Percentiles rank a stretch among this genome's conserved stretches.
Evolutionary conservation across 805 yeast species (phyloP).

Genomic region (Kuraishia molischiana): DNA sequence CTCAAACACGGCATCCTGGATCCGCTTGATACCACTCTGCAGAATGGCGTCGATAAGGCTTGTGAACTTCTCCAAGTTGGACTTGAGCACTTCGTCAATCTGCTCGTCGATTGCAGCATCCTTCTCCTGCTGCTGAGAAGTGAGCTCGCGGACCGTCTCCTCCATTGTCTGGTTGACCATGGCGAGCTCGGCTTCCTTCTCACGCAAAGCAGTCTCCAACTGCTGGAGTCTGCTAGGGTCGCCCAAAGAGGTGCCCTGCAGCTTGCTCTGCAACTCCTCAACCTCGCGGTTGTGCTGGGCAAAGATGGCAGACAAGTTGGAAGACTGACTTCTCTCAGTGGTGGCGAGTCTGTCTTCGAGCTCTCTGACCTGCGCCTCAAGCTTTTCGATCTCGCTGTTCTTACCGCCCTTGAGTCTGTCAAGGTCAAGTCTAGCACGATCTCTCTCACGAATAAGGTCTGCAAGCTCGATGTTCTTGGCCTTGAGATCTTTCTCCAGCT

Average conservation of each 20-base stretch:
- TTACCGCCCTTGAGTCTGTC: constrained; percentile 61
- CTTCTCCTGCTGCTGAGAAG: constrained; percentile 34
- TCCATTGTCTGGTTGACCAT: constrained; percentile 75
- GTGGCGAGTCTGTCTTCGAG: constrained; percentile 48
- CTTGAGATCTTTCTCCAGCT: constrained; percentile 72
- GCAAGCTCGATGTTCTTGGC: constrained; percentile 83
- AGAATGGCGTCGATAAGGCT: constrained; percentile 61
- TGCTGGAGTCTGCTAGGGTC: constrained; percentile 13
- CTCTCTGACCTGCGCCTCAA: constrained; percentile 56
- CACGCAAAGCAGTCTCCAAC: constrained; percentile 39
- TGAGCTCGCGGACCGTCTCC: constrained; percentile 52
- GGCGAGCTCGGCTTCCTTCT: constrained; percentile 71
- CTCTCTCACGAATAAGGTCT: constrained; percentile 82
- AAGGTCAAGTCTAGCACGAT: constrained; percentile 74
- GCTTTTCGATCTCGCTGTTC: constrained; percentile 52
- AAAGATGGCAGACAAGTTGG: constrained; percentile 50
- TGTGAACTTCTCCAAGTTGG: constrained; percentile 38
- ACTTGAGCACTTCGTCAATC: constrained; percentile 40
- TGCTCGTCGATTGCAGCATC: constrained; percentile 48
- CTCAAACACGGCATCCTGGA: constrained; percentile 65
- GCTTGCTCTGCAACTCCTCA: constrained; percentile 32
- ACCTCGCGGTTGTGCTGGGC: constrained; percentile 57
- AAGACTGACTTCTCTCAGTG: constrained; percentile 51
- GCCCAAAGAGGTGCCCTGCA: constrained; percentile 15
- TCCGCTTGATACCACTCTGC: constrained; percentile 54